These are phyloP conservation scores for Purpureocillium lavendulum DNA, from an alignment of 2,329 filamentous ascomycete genomes.

Conservation along the genomic window DNA sequence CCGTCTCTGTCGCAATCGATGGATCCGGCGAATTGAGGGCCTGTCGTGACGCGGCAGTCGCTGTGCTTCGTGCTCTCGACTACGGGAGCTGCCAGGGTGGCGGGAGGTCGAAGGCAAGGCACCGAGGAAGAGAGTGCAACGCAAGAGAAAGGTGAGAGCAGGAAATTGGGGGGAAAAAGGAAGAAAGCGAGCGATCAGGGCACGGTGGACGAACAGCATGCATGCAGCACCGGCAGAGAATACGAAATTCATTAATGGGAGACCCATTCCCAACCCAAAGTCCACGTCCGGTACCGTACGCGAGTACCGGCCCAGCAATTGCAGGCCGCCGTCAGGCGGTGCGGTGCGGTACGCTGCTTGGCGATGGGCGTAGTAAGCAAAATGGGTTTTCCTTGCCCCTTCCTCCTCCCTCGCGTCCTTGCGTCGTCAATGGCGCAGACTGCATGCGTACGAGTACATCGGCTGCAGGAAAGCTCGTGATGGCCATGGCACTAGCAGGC, in stretches of 20 bases:
- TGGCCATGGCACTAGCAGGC: neutral
- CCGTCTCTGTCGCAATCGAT: neutral
- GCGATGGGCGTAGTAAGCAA: no score
- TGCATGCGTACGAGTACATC: neutral
- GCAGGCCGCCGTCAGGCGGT: no score
- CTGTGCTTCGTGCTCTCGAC: neutral
- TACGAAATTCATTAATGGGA: no score
- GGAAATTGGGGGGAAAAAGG: neutral
- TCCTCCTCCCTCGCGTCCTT: no score
- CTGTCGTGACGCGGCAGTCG: constrained; percentile 1
- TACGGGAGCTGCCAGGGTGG: no score
- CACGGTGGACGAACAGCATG: constrained; percentile 1
- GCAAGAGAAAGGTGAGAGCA: no score
- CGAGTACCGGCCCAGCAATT: no score
- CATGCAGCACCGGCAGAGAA: constrained; percentile 2
- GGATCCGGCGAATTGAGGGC: constrained; percentile 2
- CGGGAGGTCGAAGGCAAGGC: no score
- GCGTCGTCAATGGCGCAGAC: neutral
- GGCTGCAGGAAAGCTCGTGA: constrained; percentile 5
- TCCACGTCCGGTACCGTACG: no score
- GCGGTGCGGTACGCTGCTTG: no score
- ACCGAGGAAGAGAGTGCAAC: neutral
- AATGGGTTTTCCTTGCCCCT: no score
- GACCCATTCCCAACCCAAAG: no score
- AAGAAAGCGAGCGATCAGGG: neutral